phyloP scores from a whole-genome alignment of 2,329 filamentous ascomycete species.

The Graphilbum fragrans region DNA sequence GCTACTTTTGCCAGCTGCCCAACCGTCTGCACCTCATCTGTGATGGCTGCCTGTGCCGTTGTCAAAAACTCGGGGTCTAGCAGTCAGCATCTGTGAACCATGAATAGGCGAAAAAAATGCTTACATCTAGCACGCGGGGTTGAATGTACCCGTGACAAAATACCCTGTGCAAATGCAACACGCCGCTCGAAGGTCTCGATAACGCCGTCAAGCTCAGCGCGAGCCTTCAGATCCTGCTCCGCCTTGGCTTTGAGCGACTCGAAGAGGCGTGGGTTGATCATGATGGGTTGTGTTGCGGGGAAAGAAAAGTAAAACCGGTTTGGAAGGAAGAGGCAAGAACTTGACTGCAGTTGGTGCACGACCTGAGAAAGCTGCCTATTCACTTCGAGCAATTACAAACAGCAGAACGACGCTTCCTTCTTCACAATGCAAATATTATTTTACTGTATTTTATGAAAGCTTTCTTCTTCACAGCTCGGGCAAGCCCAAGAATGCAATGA shows the following conservation, averaged over 20 bases:
- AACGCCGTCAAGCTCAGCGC: slow-evolving; percentile 74
- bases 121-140: slow-evolving; percentile 53
- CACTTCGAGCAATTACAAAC: neutral
- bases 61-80: slow-evolving; percentile 57
- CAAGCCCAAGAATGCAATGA: slow-evolving; percentile 44
- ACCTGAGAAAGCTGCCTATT: too few relatives aligned
- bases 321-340: too few relatives aligned
- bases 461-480: slow-evolving; percentile 45
- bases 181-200: slow-evolving; percentile 73
- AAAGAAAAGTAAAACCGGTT: too few relatives aligned
- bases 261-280: slow-evolving; percentile 77
- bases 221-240: slow-evolving; percentile 71
- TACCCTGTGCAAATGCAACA: slow-evolving; percentile 68
- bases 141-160: slow-evolving; percentile 81
- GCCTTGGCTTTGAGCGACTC: slow-evolving; percentile 78
- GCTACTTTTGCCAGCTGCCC: slow-evolving; percentile 59
- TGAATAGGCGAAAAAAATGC: slow-evolving; percentile 11
- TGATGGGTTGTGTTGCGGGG: slow-evolving; percentile 14
- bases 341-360: too few relatives aligned
- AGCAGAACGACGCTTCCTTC: too few relatives aligned
- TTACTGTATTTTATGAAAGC: too few relatives aligned
- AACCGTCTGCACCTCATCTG: slow-evolving; percentile 60
- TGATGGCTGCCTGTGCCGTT: slow-evolving; percentile 59
- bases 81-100: neutral
- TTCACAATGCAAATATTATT: too few relatives aligned